Conservation (phyloP, 2,329 filamentous ascomycete genomes). For the Escovopsis weberi region DNA sequence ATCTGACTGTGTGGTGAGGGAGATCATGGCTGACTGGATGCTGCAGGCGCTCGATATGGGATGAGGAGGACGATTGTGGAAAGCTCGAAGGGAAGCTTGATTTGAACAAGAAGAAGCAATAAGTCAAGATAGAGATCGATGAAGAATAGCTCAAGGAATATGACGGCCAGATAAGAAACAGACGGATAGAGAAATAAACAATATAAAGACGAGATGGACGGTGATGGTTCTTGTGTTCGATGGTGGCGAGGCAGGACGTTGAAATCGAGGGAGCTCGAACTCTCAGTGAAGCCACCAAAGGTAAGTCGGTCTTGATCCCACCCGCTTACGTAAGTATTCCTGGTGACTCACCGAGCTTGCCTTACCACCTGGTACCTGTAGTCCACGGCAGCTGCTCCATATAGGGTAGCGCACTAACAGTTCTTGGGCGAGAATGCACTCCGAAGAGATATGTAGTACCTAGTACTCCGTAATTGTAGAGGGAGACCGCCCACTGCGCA, state of each 20-base stretch:
- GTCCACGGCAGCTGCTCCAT: no score
- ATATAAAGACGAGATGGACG: background rate
- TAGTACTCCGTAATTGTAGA: no score
- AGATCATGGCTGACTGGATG: constrained; percentile 20
- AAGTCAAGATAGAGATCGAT: background rate
- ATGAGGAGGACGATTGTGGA: background rate
- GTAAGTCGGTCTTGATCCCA: background rate
- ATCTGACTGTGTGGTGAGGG: constrained; percentile 17
- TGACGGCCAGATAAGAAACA: background rate
- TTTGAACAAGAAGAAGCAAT: background rate
- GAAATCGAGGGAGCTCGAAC: background rate
- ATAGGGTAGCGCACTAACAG: no score
- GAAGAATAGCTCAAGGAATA: background rate
- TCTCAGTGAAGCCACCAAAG: background rate
- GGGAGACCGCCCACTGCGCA: no score
- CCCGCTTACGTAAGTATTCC: no score
- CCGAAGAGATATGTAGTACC: no score
- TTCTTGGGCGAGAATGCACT: no score
- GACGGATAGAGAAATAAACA: background rate
- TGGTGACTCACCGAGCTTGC: no score
- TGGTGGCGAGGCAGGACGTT: background rate
- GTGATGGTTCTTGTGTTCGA: background rate
- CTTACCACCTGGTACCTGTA: no score
- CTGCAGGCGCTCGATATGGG: background rate
- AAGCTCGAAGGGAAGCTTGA: background rate